Percentiles rank a stretch among this genome's conserved stretches.
phyloP scores from a whole-genome alignment of 768 basidiomycete species.

The Obba rivulosa region DNA sequence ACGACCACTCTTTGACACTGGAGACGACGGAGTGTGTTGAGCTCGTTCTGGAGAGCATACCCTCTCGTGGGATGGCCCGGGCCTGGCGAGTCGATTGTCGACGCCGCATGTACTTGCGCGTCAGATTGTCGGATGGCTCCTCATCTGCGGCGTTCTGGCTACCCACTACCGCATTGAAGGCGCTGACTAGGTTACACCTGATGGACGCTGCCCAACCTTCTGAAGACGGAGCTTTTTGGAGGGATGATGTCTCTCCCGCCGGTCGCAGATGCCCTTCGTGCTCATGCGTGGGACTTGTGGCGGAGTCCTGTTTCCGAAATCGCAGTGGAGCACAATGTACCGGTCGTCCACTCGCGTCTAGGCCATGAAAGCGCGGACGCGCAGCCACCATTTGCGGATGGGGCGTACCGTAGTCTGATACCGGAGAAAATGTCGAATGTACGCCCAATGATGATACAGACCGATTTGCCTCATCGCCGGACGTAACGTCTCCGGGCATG shows the following conservation, averaged over 20 bases:
- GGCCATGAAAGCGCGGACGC: slow-evolving; percentile 28
- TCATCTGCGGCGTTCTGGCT: not conserved
- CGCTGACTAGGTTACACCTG: slow-evolving; percentile 40
- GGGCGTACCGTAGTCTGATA: slow-evolving; percentile 15
- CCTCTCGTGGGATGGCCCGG: not conserved
- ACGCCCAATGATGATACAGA: slow-evolving; percentile 17
- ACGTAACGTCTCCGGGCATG: slow-evolving; percentile 38
- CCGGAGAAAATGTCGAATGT: slow-evolving; percentile 10
- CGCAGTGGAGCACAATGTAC: slow-evolving; percentile 26
- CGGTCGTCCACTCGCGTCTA: slow-evolving; percentile 26
- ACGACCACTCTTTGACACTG: not conserved
- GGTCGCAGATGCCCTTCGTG: not conserved
- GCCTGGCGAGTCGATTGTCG: not conserved
- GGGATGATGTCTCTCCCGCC: slow-evolving; percentile 2
- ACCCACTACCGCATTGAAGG: slow-evolving; percentile 46
- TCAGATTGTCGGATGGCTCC: slow-evolving; percentile 7
- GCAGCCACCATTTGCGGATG: slow-evolving; percentile 8
- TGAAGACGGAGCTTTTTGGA: not conserved
- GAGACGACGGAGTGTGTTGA: not conserved
- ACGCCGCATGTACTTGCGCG: slow-evolving; percentile 2
- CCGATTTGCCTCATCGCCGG: slow-evolving; percentile 22
- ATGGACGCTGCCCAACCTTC: slow-evolving; percentile 40
- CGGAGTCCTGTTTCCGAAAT: not conserved
- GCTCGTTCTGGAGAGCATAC: not conserved
- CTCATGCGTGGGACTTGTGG: not conserved